Conservation (phyloP, 2,329 filamentous ascomycete genomes). For the Triangularia setosa region DNA sequence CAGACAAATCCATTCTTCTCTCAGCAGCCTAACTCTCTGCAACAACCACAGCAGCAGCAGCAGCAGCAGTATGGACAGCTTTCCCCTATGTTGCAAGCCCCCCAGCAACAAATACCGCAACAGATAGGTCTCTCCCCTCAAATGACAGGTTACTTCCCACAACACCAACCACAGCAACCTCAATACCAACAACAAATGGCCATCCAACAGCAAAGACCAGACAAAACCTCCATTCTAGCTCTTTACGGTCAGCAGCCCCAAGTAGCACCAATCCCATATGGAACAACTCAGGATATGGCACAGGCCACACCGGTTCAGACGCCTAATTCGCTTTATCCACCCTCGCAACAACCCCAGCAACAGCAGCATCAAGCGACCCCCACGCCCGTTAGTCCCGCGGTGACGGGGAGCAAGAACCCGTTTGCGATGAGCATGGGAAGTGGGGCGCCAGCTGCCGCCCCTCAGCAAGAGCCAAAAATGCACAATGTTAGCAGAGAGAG, state of each 20-base stretch:
- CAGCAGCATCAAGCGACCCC: slow-evolving; percentile 11
- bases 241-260: slow-evolving; percentile 61
- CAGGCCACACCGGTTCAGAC: slow-evolving; percentile 13
- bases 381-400: slow-evolving; percentile 27
- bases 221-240: slow-evolving; percentile 73
- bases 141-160: slow-evolving; percentile 17
- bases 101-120: slow-evolving; percentile 25
- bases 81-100: slow-evolving; percentile 27
- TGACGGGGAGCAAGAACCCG: slow-evolving; percentile 51
- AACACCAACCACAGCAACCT: slow-evolving; percentile 14
- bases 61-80: slow-evolving; percentile 25
- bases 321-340: slow-evolving; percentile 13
- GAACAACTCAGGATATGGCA: slow-evolving; percentile 10
- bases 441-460: slow-evolving; percentile 19
- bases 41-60: slow-evolving; percentile 30
- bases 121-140: slow-evolving; percentile 14
- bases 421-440: slow-evolving; percentile 42
- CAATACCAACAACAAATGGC: slow-evolving; percentile 23
- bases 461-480: slow-evolving; percentile 18
- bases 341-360: slow-evolving; percentile 9
- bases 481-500: slow-evolving; percentile 65
- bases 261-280: slow-evolving; percentile 10
- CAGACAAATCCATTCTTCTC: slow-evolving; percentile 33
- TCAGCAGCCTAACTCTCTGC: slow-evolving; percentile 20
- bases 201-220: slow-evolving; percentile 45